Evolutionary conservation across 2,329 filamentous ascomycete species (phyloP).

Genomic region (Botrytis cinerea): DNA sequence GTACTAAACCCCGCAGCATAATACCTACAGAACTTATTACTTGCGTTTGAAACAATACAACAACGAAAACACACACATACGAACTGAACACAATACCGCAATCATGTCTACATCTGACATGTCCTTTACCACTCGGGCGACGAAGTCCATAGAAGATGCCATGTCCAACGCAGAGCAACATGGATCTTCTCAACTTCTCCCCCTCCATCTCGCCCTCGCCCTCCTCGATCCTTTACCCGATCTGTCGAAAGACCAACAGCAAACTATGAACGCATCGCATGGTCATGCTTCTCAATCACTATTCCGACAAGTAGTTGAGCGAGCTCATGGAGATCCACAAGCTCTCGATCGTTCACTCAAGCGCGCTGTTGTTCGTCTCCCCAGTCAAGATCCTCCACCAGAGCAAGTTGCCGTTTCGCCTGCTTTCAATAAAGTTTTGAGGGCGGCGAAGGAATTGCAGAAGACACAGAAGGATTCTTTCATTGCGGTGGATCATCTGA

Average conservation of each 20-base stretch:
- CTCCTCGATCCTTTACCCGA: slow-evolving; percentile 75
- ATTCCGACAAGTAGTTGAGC: slow-evolving; percentile 91
- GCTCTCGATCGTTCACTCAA: slow-evolving; percentile 86
- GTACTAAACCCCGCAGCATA: slow-evolving; percentile 16
- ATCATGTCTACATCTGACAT: slow-evolving; percentile 70
- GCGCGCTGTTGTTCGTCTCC: slow-evolving; percentile 85
- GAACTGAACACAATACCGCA: slow-evolving; percentile 34
- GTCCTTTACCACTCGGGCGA: slow-evolving; percentile 92
- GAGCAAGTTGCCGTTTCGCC: slow-evolving; percentile 84
- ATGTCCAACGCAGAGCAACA: slow-evolving; percentile 88
- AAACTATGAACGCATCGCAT: slow-evolving; percentile 63
- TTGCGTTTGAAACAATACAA: background rate
- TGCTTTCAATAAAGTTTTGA: slow-evolving; percentile 76
- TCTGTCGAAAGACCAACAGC: slow-evolving; percentile 78
- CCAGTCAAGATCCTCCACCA: slow-evolving; percentile 92
- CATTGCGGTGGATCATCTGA: slow-evolving; percentile 93
- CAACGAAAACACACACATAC: slow-evolving; percentile 22
- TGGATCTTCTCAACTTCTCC: slow-evolving; percentile 85
- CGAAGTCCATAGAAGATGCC: slow-evolving; percentile 86
- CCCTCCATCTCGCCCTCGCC: slow-evolving; percentile 84
- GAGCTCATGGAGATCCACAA: slow-evolving; percentile 90
- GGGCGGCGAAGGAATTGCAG: slow-evolving; percentile 83
- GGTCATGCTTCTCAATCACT: slow-evolving; percentile 67
- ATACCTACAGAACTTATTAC: background rate
- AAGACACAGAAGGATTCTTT: slow-evolving; percentile 98